Conservation (phyloP, 169 alveolate genomes). For the Besnoitia besnoiti region DNA sequence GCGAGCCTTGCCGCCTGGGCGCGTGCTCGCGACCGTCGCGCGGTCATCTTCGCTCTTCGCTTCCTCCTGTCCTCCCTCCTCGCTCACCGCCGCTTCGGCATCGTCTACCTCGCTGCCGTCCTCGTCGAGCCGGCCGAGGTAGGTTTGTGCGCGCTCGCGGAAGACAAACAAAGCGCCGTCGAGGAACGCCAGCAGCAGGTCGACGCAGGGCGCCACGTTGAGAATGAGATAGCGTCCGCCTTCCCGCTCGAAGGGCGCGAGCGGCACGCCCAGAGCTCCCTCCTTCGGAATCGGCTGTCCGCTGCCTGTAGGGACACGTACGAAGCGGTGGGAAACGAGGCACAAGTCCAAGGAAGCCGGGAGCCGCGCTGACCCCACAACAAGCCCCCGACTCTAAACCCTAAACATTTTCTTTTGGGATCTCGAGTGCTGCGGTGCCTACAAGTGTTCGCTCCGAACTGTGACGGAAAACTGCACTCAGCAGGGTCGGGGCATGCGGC, state of each 20-base stretch:
- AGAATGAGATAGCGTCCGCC: neutral
- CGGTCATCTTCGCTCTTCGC: no score
- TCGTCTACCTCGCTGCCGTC: neutral
- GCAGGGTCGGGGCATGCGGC: no score
- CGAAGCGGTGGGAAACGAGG: no score
- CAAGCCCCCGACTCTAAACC: no score
- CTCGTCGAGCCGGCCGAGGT: neutral
- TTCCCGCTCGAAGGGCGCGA: neutral
- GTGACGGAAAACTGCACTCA: no score
- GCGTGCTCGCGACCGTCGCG: no score
- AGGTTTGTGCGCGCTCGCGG: neutral
- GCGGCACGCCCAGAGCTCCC: neutral
- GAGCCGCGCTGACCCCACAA: no score
- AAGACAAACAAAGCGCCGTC: neutral
- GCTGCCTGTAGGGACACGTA: neutral
- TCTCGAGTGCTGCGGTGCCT: no score
- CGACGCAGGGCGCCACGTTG: neutral
- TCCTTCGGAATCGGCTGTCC: neutral
- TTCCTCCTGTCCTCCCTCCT: neutral
- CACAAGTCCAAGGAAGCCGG: no score
- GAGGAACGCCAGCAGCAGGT: neutral
- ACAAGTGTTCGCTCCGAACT: no score
- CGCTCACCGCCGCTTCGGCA: neutral
- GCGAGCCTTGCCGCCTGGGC: no score
- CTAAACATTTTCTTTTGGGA: no score